Evolutionary conservation across 1,284 basidiomycete genomes (phyloP).

Genomic region (Cutaneotrichosporon sp.): DNA sequence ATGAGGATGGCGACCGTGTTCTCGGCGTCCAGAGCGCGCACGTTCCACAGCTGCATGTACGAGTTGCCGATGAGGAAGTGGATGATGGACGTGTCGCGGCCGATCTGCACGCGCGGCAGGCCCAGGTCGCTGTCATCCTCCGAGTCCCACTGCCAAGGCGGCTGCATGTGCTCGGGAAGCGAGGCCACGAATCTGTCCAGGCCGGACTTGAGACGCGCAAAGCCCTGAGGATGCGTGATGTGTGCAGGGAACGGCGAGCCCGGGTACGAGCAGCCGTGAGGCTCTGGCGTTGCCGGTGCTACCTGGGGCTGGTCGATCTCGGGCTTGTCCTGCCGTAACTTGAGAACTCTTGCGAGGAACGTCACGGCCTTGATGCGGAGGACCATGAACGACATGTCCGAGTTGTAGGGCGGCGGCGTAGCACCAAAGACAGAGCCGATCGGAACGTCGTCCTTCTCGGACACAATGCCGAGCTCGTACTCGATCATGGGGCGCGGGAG

Average conservation of each 20-base stretch:
- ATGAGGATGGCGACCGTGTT: conserved; percentile 32
- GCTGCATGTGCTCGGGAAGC: conserved; percentile 34
- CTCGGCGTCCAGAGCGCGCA: conserved; percentile 25
- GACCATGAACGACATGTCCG: conserved; percentile 26
- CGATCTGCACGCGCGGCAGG: conserved; percentile 18
- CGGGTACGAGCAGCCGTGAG: conserved; percentile 21
- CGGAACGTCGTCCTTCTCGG: conserved; percentile 28
- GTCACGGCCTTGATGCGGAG: conserved; percentile 33
- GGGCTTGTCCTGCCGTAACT: conserved; percentile 25
- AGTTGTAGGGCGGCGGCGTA: conserved; percentile 5
- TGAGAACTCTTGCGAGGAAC: conserved; percentile 23
- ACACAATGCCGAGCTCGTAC: conserved; percentile 32
- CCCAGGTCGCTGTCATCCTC: conserved; percentile 15
- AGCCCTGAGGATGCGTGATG: conserved; percentile 23
- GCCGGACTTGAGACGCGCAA: conserved; percentile 19
- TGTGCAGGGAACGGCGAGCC: conserved; percentile 20
- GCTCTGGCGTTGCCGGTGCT: background rate
- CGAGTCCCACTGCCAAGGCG: conserved; percentile 38
- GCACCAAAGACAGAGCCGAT: conserved; percentile 21
- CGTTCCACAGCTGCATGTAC: conserved; percentile 37
- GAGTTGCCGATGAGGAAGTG: conserved; percentile 35
- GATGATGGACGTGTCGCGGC: conserved; percentile 23
- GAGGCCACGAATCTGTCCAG: conserved; percentile 22
- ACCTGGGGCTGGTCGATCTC: conserved; percentile 18
- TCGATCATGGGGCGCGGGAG: conserved; percentile 36